phyloP scores from a whole-genome alignment of 345 rosid genomes.

The Euphorbia peplus region DNA sequence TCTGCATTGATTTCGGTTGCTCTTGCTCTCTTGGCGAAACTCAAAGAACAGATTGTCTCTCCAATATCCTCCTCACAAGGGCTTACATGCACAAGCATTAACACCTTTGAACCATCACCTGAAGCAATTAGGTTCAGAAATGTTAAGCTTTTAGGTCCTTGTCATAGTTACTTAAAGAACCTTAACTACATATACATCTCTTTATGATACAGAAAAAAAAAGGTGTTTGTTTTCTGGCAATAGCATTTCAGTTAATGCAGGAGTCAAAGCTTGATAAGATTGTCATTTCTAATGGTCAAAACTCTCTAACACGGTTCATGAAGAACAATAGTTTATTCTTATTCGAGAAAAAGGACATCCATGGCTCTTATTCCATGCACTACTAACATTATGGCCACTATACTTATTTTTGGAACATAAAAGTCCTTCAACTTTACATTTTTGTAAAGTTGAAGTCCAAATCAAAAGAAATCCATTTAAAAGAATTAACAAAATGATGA shows the following conservation, averaged over 20 bases:
- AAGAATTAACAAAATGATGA: too few relatives aligned
- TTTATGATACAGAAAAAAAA: not conserved
- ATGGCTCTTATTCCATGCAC: too few relatives aligned
- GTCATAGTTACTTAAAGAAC: not conserved
- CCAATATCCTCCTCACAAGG: conserved; percentile 70
- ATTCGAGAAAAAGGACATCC: too few relatives aligned
- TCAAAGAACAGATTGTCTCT: conserved; percentile 79
- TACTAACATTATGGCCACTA: too few relatives aligned
- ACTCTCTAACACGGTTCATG: not conserved
- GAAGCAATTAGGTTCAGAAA: conserved; percentile 16
- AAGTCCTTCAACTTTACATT: too few relatives aligned
- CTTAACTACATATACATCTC: not conserved
- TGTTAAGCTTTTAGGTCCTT: not conserved
- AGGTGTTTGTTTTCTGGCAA: not conserved
- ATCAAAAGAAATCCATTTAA: too few relatives aligned
- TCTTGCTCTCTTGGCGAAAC: conserved; percentile 84
- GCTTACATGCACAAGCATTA: conserved; percentile 90
- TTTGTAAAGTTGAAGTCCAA: too few relatives aligned
- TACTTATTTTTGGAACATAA: too few relatives aligned
- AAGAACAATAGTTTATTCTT: not conserved
- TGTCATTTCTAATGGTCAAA: not conserved
- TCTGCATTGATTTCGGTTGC: conserved; percentile 61
- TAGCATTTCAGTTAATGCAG: not conserved
- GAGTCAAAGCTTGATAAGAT: not conserved
- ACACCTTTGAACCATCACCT: conserved; percentile 77